Conservation (phyloP, 2,329 filamentous ascomycete genomes). For the Clonostachys byssicola region DNA sequence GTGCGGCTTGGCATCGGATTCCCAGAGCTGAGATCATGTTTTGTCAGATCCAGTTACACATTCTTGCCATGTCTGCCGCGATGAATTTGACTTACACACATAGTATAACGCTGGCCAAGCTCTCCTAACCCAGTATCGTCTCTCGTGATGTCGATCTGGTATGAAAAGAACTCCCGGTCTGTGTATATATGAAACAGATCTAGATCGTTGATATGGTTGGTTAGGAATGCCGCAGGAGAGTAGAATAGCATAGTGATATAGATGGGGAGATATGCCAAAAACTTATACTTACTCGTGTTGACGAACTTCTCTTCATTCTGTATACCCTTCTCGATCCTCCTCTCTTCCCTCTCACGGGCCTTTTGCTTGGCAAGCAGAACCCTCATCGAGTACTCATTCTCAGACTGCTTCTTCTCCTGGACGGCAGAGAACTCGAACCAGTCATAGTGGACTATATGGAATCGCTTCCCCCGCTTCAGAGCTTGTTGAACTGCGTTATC, state of each 20-base stretch:
- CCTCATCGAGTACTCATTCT: slow-evolving; percentile 36
- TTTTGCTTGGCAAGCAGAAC: slow-evolving; percentile 18
- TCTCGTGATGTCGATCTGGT: slow-evolving; percentile 59
- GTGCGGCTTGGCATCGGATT: slow-evolving; percentile 54
- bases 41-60: not conserved
- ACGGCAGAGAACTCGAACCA: slow-evolving; percentile 47
- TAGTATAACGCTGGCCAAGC: slow-evolving; percentile 51
- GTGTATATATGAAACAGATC: slow-evolving; percentile 61
- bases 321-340: slow-evolving; percentile 29
- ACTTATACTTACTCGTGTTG: slow-evolving; percentile 39
- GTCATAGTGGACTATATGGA: slow-evolving; percentile 41
- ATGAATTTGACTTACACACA: slow-evolving; percentile 45
- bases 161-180: slow-evolving; percentile 59
- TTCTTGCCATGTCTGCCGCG: not conserved
- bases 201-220: slow-evolving; percentile 16
- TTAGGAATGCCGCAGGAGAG: not conserved
- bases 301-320: slow-evolving; percentile 35
- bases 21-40: slow-evolving; percentile 53
- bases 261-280: not conserved
- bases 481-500: slow-evolving; percentile 22
- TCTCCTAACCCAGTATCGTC: slow-evolving; percentile 35
- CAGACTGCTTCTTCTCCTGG: slow-evolving; percentile 19
- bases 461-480: slow-evolving; percentile 22
- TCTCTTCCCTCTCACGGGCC: slow-evolving; percentile 21
- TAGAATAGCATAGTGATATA: not conserved